A percentile compares a stretch with the other conserved stretches of the same genome.
These are phyloP conservation scores for Phytophthora litchii DNA, from an alignment of 352 stramenopile species.

Conservation along the genomic window DNA sequence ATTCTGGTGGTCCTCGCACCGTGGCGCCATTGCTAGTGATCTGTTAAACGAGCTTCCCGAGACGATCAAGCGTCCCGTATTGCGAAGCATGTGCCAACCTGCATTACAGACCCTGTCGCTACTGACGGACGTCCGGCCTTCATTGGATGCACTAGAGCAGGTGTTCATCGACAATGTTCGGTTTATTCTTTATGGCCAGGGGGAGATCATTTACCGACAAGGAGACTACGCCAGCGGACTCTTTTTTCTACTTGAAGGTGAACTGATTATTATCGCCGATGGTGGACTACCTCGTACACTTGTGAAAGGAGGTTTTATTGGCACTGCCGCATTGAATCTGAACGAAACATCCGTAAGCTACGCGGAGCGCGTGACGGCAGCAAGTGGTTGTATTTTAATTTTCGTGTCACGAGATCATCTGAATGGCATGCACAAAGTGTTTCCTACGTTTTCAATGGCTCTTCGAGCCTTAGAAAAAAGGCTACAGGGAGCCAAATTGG, in stretches of 20 bases:
- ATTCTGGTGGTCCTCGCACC: conserved; percentile 74
- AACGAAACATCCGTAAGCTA: conserved; percentile 64
- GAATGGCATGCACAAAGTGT: conserved; percentile 61
- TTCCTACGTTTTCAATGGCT: conserved; percentile 67
- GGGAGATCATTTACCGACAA: conserved; percentile 66
- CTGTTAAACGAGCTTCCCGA: conserved; percentile 60
- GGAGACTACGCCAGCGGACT: conserved; percentile 65
- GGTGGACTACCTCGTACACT: conserved; percentile 39
- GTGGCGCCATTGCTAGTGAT: conserved; percentile 52
- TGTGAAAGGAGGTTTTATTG: conserved; percentile 57
- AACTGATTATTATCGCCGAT: conserved; percentile 53
- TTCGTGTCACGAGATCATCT: conserved; percentile 61
- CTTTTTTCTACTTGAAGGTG: conserved; percentile 65
- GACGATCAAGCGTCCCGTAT: conserved; percentile 55
- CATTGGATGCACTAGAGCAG: conserved; percentile 41
- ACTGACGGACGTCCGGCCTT: conserved; percentile 41
- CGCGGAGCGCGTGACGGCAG: conserved; percentile 57
- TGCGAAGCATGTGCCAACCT: conserved; percentile 54
- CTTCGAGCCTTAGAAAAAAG: conserved; percentile 63
- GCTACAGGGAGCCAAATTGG: conserved; percentile 51
- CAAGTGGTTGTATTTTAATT: conserved; percentile 62
- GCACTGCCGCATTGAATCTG: conserved; percentile 51
- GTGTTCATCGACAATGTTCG: conserved; percentile 56
- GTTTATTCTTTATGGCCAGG: conserved; percentile 67
- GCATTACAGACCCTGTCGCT: conserved; percentile 52